Evolutionary conservation across 2,329 filamentous ascomycete species (phyloP), one percentile per base, ranked within the genome.

Genomic region (Simplicillium sp.): DNA sequence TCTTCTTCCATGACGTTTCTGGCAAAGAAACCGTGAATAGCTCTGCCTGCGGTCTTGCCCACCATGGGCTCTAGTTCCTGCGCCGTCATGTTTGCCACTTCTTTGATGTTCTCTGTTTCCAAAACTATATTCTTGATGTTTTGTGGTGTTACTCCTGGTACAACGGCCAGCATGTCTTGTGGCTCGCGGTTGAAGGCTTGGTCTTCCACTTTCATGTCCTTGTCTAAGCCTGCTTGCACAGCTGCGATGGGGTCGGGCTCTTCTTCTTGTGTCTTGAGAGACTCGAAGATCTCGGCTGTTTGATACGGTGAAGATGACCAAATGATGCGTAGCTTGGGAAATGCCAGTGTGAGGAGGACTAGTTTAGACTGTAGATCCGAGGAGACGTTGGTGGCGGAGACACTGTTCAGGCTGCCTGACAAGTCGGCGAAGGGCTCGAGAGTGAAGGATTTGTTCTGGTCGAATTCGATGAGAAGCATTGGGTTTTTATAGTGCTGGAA

Each of bases 391-490:
- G 70, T 68, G 0, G 82, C 73, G 40, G 79, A 77, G 37, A 84
- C 73, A 46, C 82, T 77, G 42, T 67, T 72, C 9, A 81, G 60
- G 41, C 73, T 77, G n/a, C 77, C 70, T 8, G 73, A 71, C 40
- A 82, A 54, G 61, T 84, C 81, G 37, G 82, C 81, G 52, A 87
- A 75, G 0, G 84, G 84, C 59, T 90, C 92, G 13, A 98, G 80
- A 1, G 89, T 97, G 61, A 98, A 98, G 4, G 87, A 90, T 60
- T 94, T 96, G 66, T 94, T 90, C 57, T 94, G 85, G 58, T 96
- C 89, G 59, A 98, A 98, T 61, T 98, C 92, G 55, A 98, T 97
- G 35, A 98, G 77, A 7, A 98, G 78, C 77, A 97, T 86, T 0
- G 88, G 84, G 49, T 65, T 80, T 55, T 84, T 84, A 75, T 98